Evolutionary conservation across 257 asterid species (phyloP), one percentile per base, ranked within the genome.

Genomic region (Solanum clarkiae): DNA sequence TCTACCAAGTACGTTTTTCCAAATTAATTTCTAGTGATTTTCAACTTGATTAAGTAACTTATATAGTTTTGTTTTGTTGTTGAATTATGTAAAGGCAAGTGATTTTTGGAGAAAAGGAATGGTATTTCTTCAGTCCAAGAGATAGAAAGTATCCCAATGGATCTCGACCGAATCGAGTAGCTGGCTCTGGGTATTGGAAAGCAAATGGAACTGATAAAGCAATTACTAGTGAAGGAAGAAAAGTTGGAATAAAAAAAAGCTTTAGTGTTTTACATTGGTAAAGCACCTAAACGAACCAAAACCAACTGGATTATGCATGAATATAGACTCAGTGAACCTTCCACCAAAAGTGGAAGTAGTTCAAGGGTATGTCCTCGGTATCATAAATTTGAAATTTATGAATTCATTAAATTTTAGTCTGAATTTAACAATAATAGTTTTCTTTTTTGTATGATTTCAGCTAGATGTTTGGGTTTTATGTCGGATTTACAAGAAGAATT

Each of bases 301-400:
- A 95, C 98, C 7, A 94, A 95, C 49, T 95, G 98, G 98, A 95
- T 95, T 85, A 95, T 95, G 98, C 98, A 95, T 49, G 98, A 95
- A 65, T 95, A 94, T 77, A 81, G 97, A 40, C 90, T 94, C 26
- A 86, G 90, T 10, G 92, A 93, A 49, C 85, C 97, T 26, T 80
- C 90, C 0, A 84, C 85, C 14, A 92, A 91, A 87, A 89, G 24
- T 81, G 94, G 94, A 20, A 90, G 42, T 36, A 36, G 93, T 83
- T 13, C 93, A 1, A 89, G 88, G 89, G 98, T 95, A 51, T 72
- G 10, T 6, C 59, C 4, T 24, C 32, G 0, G 16, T 20, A 4
- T 15, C 79, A 3, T 16, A 53, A 3, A 53, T 53, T 53, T 53
- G 6, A 53, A 53, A 15, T 53, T 53, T 12, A 53, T 53, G 56